phyloP scores from a whole-genome alignment of 2,329 filamentous ascomycete genomes.

The Arthrinium puccinioides region DNA sequence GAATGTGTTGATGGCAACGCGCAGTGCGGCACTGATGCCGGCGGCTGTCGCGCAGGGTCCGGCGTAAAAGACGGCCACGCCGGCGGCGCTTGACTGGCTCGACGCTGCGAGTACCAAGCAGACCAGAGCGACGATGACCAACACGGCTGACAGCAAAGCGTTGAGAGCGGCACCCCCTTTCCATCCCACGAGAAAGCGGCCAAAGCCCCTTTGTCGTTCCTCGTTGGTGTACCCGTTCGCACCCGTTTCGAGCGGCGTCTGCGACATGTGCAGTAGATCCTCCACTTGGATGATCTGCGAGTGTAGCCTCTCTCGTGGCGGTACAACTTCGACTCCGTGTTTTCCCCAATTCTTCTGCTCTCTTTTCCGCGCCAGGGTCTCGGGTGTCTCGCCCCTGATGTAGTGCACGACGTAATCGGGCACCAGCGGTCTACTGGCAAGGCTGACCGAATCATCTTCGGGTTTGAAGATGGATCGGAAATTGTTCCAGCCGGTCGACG shows the following conservation, averaged over 20 bases:
- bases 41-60: constrained; percentile 30
- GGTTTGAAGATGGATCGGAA: constrained; percentile 18
- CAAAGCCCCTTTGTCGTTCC: constrained; percentile 20
- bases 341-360: constrained; percentile 26
- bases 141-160: constrained; percentile 29
- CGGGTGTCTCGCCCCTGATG: constrained; percentile 47
- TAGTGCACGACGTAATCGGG: constrained; percentile 51
- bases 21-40: constrained; percentile 32
- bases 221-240: constrained; percentile 14
- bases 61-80: constrained; percentile 28
- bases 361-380: constrained; percentile 39
- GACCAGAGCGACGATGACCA: constrained; percentile 28
- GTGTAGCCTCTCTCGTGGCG: constrained; percentile 18
- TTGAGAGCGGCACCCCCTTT: constrained; percentile 38
- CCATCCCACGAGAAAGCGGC: constrained; percentile 34
- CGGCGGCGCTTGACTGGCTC: constrained; percentile 22
- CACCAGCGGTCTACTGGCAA: constrained; percentile 35
- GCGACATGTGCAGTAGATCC: constrained; percentile 21
- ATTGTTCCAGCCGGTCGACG: constrained; percentile 6
- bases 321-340: constrained; percentile 23
- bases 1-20: constrained; percentile 36
- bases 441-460: constrained; percentile 21
- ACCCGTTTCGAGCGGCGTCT: constrained; percentile 10
- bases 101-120: constrained; percentile 30
- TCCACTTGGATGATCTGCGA: constrained; percentile 30